Evolutionary conservation across 805 yeast species (phyloP), one percentile per base, ranked within the genome.

Genomic region (Ogataea parapolymorpha): DNA sequence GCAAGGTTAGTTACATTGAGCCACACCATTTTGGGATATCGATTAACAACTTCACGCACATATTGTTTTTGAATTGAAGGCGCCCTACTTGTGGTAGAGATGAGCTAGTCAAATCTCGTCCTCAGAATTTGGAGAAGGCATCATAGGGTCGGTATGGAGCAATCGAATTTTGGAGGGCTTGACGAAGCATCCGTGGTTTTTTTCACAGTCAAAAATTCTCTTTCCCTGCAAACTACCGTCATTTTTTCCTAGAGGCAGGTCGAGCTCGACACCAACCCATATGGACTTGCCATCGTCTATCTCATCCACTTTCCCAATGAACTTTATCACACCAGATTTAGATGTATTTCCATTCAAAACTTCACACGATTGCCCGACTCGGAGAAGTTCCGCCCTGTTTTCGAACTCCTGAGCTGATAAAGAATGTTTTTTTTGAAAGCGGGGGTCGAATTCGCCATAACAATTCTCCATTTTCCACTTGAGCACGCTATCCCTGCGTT

Each of bases 191-290:
- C 97, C 97, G 54, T 85, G 80, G 15, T 73, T 72, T 0, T 54
- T 54, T 5, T 55, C 54, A 24, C 88, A 77, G 4, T 65, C 55
- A 56, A 91, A 90, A 48, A 85, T 74, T 26, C 70, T 54, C 1
- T 51, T 58, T 0, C 86, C 89, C 26, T 79, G 76, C 28, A 88
- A 66, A 15, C 77, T 63, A 0, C 98, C 98, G 55, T 87, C 78
- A 55, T 90, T 87, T 59, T 84, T 87, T 5, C 98, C 98, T 6
- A 75, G 74, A 0, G 97, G 91, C 50, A 85, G 88, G 51, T 85
- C 93, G 40, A 89, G 80, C 51, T 82, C 85, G 3, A 91, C 75
- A 0, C 97, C 98, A 23, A 85, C 74, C 96, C 97, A 91, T 1
- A 63, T 50, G 14, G 52, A 50, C 26, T 67, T 74, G 2, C 69